phyloP scores from a whole-genome alignment of 225 moss, liverwort and hornwort genomes.

The Rhytidiadelphus loreus region DNA sequence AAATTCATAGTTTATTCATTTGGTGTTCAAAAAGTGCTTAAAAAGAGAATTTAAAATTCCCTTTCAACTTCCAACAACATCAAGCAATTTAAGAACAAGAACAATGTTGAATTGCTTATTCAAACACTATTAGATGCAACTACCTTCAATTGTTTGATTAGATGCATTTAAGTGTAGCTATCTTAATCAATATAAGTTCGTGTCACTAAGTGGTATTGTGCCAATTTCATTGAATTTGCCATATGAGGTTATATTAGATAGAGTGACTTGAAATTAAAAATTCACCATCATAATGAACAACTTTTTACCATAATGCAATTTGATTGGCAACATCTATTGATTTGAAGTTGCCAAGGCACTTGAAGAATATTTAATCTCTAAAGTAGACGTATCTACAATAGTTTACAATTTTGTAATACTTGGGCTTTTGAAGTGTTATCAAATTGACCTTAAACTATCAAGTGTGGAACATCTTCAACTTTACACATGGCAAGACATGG shows the following conservation, averaged over 20 bases:
- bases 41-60: neutral
- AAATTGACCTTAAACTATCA: neutral
- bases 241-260: too few relatives aligned
- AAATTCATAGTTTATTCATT: too few relatives aligned
- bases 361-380: neutral
- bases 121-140: fast-evolving
- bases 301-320: neutral
- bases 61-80: neutral
- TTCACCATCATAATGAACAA: neutral
- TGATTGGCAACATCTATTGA: neutral
- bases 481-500: neutral
- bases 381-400: neutral
- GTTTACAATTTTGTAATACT: neutral
- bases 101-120: neutral
- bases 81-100: fast-evolving
- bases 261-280: neutral
- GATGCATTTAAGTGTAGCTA: neutral
- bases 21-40: neutral
- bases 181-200: neutral
- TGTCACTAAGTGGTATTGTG: fast-evolving
- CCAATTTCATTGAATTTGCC: fast-evolving
- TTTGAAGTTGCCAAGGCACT: neutral
- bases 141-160: too few relatives aligned
- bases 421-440: neutral
- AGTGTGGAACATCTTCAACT: neutral